phyloP scores from a whole-genome alignment of 2,329 filamentous ascomycete species.

The Colletotrichum navitas region DNA sequence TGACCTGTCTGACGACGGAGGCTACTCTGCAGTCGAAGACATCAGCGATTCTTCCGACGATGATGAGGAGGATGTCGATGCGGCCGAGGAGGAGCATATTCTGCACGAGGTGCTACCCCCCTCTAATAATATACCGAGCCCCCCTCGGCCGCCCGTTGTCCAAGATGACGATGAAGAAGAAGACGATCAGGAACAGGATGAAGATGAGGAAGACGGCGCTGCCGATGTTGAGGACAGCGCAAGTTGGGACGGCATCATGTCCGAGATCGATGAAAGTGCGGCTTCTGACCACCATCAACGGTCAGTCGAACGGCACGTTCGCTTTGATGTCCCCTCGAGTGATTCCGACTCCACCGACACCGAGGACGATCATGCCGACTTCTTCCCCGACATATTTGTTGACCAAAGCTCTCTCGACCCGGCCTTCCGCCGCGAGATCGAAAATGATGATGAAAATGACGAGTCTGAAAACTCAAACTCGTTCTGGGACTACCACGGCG shows the following conservation, averaged over 20 bases:
- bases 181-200: slow-evolving; percentile 53
- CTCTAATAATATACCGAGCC: slow-evolving; percentile 48
- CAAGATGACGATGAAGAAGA: slow-evolving; percentile 53
- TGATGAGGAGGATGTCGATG: slow-evolving; percentile 82
- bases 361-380: slow-evolving; percentile 71
- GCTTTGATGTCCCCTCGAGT: slow-evolving; percentile 77
- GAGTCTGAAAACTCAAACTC: slow-evolving; percentile 69
- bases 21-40: slow-evolving; percentile 82
- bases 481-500: slow-evolving; percentile 73
- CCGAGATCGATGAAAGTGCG: slow-evolving; percentile 59
- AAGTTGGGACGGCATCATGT: slow-evolving; percentile 69
- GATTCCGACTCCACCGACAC: slow-evolving; percentile 76
- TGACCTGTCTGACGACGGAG: slow-evolving; percentile 74
- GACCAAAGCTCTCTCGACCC: slow-evolving; percentile 81
- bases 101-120: slow-evolving; percentile 56
- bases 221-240: slow-evolving; percentile 57
- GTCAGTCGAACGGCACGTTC: slow-evolving; percentile 72
- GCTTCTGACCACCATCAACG: slow-evolving; percentile 57
- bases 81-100: slow-evolving; percentile 83
- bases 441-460: slow-evolving; percentile 69
- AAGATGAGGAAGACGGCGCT: slow-evolving; percentile 55
- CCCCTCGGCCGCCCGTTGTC: slow-evolving; percentile 63
- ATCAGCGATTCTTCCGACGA: slow-evolving; percentile 83
- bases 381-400: slow-evolving; percentile 84
- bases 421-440: slow-evolving; percentile 78